Evolutionary conservation across 352 stramenopile genomes (phyloP), one percentile per base, ranked within the genome.

Genomic region (Pythium sp.): DNA sequence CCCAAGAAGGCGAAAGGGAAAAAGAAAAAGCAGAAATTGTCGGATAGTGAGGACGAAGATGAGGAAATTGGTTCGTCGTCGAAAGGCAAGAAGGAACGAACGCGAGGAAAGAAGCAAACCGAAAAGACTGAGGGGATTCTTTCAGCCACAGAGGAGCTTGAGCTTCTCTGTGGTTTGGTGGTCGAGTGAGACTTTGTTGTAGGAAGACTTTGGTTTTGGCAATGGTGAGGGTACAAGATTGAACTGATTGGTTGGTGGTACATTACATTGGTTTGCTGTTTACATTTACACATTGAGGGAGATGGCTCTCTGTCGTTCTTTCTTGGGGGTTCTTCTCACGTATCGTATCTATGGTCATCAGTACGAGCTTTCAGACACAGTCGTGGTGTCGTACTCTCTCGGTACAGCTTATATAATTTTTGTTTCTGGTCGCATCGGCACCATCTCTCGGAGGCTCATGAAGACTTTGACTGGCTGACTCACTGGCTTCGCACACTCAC

Each of bases 81-180:
- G 7, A 60, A 43, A 36, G 18, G 30, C 55, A 47, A 47, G 56
- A 59, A 67, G 12, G 5, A 18, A 22, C 46, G 43, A 3, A 5
- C 36, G 18, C 54, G 28, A 38, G 26, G 12, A 5, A 46, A 24
- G 54, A 38, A 20, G 54, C 15, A 20, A 41, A 36, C 32, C 18
- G 60, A 22, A 14, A 26, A 34, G 20, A 32, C 5, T 24, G 15
- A 43, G 28, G 22, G 14, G 51, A 58, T 49, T 49, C n/a, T 36
- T 9, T 51, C 53, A n/a, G 65, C 65, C 5, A 61, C 32, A 5
- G 34, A 70, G 26, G 58, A 70, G 47, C n/a, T 72, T 28, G 43
- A 49, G 18, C 28, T 62, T 30, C 62, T 72, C 57, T 58, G 56
- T 24, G 43, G 56, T 20, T 7, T 65, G 2, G 28, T 64, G 2